Evolutionary conservation across 768 basidiomycete genomes (phyloP).

Genomic region (Boletus rufocinnamomeus): DNA sequence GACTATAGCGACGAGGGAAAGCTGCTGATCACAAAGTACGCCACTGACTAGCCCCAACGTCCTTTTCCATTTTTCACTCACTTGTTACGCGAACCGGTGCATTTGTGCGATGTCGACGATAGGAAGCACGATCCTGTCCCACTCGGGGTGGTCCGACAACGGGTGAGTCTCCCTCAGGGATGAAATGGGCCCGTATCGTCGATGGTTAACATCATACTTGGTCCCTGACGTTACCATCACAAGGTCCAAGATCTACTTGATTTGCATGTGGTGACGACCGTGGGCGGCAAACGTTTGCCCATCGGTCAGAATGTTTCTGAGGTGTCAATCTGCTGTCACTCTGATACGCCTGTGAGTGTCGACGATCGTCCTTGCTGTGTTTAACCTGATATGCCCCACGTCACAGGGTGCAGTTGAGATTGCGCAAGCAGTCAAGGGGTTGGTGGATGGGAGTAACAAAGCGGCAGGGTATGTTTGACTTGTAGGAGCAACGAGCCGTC

Average conservation of each 20-base stretch:
- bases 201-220: background rate
- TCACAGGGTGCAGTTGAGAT: conserved; percentile 54
- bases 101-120: background rate
- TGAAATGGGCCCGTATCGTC: background rate
- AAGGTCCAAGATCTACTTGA: conserved; percentile 49
- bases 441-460: conserved; percentile 57
- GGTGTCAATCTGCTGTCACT: conserved; percentile 67
- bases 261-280: conserved; percentile 50
- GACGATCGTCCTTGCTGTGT: background rate
- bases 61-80: background rate
- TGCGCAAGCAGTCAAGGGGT: conserved; percentile 49
- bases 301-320: conserved; percentile 46
- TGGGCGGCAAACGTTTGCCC: conserved; percentile 41
- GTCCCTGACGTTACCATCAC: background rate
- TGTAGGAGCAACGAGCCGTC: background rate
- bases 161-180: conserved; percentile 36
- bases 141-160: conserved; percentile 41
- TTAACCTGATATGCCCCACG: background rate
- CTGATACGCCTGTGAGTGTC: conserved; percentile 57
- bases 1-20: conserved; percentile 59
- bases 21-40: conserved; percentile 60
- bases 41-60: no score
- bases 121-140: conserved; percentile 56
- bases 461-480: conserved; percentile 31
- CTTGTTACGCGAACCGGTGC: background rate